Base-by-base conservation (phyloP, 192 early-diverging fungal genomes). In the Tieghemiomyces parasiticus region DNA sequence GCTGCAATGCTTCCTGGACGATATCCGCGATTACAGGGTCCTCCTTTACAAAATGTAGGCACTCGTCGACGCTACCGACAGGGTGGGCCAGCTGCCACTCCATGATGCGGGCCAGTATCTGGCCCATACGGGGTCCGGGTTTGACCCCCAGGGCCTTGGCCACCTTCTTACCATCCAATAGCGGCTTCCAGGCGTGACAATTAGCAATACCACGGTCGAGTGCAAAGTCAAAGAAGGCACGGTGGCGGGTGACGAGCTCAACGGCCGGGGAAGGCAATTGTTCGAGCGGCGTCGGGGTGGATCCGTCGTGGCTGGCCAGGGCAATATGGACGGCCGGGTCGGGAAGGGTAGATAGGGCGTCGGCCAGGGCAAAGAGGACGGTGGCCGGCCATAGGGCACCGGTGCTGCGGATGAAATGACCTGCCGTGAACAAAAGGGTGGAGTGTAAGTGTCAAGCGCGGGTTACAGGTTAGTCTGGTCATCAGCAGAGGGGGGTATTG, bases 31-130 rank as follows among this genome's bases (percentile, higher is more conserved):
- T 30, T 16, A 1, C 30, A 25, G 50, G 56, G 48, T 74, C 46
- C 13, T 61, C 28, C 31, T 50, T 24, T 10, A 89, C 73, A 63
- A 68, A 84, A 12, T 59, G 56, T 62, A 77, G 69, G 56, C 86
- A 86, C 44, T 87, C 74, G 19, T 79, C 80, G 24, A 65, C 67
- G 1, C 81, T 77, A 2, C 76, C 82, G 0, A 67, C 34, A 0
- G 86, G 84, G 63, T 92, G 58, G 22, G 67, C 74, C 33, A 97
- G 66, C 72, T 97, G 93, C 87, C 87, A 95, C 45, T 72, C 71
- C 79, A 93, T 89, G 31, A 95, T 67, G 1, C 55, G 54, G 4
- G 75, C 68, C n/a, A 94, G 71, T 38, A 87, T 71, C 16, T 61
- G 60, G 55, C 75, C 80, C 13, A 94, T 69, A 12, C 53, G 60